phyloP scores from a whole-genome alignment of 768 basidiomycete genomes.

The Suillus discolor region DNA sequence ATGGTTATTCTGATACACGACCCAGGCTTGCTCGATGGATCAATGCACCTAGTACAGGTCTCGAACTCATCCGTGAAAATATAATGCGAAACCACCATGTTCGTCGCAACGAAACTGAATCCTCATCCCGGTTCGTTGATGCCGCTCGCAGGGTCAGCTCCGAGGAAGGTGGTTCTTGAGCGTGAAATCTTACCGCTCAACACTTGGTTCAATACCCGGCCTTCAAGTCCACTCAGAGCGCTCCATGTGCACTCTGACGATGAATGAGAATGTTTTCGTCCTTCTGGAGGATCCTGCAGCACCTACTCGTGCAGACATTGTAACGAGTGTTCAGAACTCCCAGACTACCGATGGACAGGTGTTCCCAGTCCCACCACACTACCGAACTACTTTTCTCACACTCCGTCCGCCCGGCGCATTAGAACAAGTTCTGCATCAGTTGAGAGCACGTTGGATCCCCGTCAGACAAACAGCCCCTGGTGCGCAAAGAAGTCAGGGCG shows the following conservation, averaged over 20 bases:
- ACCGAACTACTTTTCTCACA: slow-evolving; percentile 76
- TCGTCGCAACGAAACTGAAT: slow-evolving; percentile 23
- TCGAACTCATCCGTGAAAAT: slow-evolving; percentile 70
- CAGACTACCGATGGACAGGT: slow-evolving; percentile 17
- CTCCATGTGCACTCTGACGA: slow-evolving; percentile 74
- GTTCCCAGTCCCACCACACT: slow-evolving; percentile 50
- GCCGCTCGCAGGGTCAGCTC: slow-evolving; percentile 50
- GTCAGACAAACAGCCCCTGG: slow-evolving; percentile 52
- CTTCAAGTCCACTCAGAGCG: slow-evolving; percentile 58
- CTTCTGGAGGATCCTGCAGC: slow-evolving; percentile 76
- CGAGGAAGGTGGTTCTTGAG: slow-evolving; percentile 71
- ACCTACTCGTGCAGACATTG: slow-evolving; percentile 64
- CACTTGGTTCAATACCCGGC: slow-evolving; percentile 58
- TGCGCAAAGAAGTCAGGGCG: slow-evolving; percentile 50
- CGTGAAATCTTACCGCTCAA: slow-evolving; percentile 75
- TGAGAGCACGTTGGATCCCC: slow-evolving; percentile 76
- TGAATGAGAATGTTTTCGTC: slow-evolving; percentile 82
- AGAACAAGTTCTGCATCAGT: slow-evolving; percentile 72
- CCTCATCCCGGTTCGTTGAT: slow-evolving; percentile 19
- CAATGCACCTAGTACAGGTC: slow-evolving; percentile 74
- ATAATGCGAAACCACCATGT: slow-evolving; percentile 72
- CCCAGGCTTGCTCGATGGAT: slow-evolving; percentile 77
- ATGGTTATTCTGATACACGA: slow-evolving; percentile 6
- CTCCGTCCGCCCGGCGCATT: slow-evolving; percentile 72
- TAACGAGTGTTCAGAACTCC: slow-evolving; percentile 35